Conservation (phyloP, 306 rosid species). For the Crotalaria pallida region DNA sequence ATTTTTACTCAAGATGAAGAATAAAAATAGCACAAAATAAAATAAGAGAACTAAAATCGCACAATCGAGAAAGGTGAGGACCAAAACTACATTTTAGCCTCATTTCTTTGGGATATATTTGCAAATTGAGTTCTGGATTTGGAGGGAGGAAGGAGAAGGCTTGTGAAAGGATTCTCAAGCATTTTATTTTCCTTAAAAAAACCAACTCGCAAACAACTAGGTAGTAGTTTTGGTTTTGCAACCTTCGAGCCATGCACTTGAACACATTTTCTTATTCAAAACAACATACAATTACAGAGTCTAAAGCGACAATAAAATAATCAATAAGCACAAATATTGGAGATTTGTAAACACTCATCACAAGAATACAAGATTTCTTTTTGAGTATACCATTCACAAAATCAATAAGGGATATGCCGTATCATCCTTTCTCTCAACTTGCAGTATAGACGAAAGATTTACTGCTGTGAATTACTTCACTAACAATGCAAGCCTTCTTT, state of each 20-base stretch:
- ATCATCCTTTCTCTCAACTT: conserved; percentile 24
- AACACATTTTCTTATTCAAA: background rate
- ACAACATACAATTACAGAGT: background rate
- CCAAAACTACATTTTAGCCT: too few relatives aligned
- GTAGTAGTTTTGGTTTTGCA: background rate
- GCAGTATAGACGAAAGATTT: conserved; percentile 11
- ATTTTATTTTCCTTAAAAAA: too few relatives aligned
- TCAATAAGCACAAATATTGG: too few relatives aligned
- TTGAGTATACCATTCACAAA: conserved; percentile 10
- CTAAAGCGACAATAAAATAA: background rate
- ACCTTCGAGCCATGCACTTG: background rate
- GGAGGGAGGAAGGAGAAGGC: too few relatives aligned
- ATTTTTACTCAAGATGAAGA: too few relatives aligned
- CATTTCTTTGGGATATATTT: too few relatives aligned
- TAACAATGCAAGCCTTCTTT: background rate
- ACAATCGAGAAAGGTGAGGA: too few relatives aligned
- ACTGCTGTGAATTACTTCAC: conserved; percentile 20
- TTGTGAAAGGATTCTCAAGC: too few relatives aligned
- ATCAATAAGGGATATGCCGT: background rate
- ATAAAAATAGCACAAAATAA: too few relatives aligned
- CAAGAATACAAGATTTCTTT: background rate
- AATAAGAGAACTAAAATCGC: too few relatives aligned
- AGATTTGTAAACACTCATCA: conserved; percentile 1
- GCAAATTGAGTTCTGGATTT: too few relatives aligned
- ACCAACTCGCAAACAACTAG: too few relatives aligned